Evolutionary conservation across 768 basidiomycete genomes (phyloP).

Genomic region (Leccinum variicolor): DNA sequence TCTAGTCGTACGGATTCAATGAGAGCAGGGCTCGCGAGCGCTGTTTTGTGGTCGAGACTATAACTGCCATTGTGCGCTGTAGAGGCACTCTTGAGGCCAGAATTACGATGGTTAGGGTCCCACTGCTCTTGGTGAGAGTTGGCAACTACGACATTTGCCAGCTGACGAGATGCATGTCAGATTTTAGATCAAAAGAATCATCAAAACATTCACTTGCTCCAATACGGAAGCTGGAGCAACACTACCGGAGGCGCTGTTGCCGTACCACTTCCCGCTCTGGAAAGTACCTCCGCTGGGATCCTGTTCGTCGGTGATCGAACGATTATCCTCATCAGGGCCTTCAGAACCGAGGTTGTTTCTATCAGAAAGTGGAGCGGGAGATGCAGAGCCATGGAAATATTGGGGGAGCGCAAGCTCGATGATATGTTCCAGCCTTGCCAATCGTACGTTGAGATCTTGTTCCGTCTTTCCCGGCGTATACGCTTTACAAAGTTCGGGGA

Average conservation of each 20-base stretch:
- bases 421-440: conserved; percentile 77
- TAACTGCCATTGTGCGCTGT: conserved; percentile 24
- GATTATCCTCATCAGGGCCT: conserved; percentile 58
- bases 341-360: conserved; percentile 47
- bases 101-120: conserved; percentile 20
- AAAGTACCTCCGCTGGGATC: conserved; percentile 74
- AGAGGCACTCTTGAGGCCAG: conserved; percentile 8
- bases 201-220: conserved; percentile 58
- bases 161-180: conserved; percentile 34
- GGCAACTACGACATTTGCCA: conserved; percentile 53
- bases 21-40: conserved; percentile 29
- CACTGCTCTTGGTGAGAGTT: conserved; percentile 30
- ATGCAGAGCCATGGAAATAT: conserved; percentile 48
- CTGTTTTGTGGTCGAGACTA: conserved; percentile 23
- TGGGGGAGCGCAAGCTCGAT: conserved; percentile 79
- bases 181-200: conserved; percentile 10
- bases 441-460: conserved; percentile 71
- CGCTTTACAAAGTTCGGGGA: conserved; percentile 83
- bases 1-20: conserved; percentile 43
- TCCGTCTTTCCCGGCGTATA: conserved; percentile 87
- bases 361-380: conserved; percentile 31
- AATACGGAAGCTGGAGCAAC: conserved; percentile 76
- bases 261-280: conserved; percentile 85
- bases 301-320: conserved; percentile 73
- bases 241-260: conserved; percentile 79